Evolutionary conservation across 768 basidiomycete genomes (phyloP).

Genomic region (Tephrocybe sp.): DNA sequence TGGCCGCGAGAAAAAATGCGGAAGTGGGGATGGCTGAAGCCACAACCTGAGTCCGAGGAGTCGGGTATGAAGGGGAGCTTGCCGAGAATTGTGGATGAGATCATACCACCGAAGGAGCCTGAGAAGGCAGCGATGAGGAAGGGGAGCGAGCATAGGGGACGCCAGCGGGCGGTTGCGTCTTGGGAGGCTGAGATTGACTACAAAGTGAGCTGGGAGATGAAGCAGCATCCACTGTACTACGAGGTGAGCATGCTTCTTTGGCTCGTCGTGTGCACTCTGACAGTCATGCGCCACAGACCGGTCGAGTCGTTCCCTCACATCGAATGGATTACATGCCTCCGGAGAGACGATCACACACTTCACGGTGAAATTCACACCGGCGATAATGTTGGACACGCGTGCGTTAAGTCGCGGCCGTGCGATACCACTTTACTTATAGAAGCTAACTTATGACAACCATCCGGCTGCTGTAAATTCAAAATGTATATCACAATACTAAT

Average conservation of each 20-base stretch:
- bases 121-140: conserved; percentile 6
- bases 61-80: conserved; percentile 1
- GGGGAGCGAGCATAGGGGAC: conserved; percentile 3
- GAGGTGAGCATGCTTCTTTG: conserved; percentile 10
- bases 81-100: conserved; percentile 14
- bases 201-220: conserved; percentile 15
- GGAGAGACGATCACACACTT: background rate
- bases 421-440: background rate
- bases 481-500: conserved; percentile 13
- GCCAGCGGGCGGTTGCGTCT: conserved; percentile 11
- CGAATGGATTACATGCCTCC: conserved; percentile 8
- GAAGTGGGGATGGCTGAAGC: conserved; percentile 11
- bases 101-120: conserved; percentile 15
- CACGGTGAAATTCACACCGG: background rate
- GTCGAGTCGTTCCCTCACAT: conserved; percentile 1
- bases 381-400: background rate
- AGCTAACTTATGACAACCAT: background rate
- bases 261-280: background rate
- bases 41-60: conserved; percentile 8
- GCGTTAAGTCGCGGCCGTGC: background rate
- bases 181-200: conserved; percentile 17
- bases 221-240: conserved; percentile 6
- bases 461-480: conserved; percentile 8
- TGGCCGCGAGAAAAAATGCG: conserved; percentile 30
- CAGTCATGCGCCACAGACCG: conserved; percentile 16